Percentiles rank a stretch among this genome's conserved stretches.
Evolutionary conservation across 2,329 filamentous ascomycete genomes (phyloP).

Genomic region (Beauveria rudraprayagi): DNA sequence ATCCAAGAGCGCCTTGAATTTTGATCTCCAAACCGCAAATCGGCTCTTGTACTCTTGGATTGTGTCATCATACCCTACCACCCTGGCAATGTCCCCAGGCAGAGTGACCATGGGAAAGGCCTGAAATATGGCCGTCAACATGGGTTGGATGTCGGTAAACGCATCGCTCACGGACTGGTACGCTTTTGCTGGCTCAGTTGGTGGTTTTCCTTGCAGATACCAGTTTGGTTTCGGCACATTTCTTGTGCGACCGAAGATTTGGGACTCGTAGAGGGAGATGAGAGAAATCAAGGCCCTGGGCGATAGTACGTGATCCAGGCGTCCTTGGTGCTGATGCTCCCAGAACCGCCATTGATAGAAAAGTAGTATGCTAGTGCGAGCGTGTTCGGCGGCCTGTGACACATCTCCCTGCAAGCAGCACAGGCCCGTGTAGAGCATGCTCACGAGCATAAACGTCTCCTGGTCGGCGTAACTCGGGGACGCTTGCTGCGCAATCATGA

Average conservation of each 20-base stretch:
- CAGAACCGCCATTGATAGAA: slow-evolving; percentile 8
- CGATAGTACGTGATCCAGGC: neutral
- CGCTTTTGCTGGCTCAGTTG: neutral
- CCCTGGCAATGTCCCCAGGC: neutral
- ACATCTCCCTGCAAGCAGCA: slow-evolving; percentile 4
- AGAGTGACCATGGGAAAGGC: slow-evolving; percentile 5
- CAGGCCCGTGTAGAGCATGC: slow-evolving; percentile 5
- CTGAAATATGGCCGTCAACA: slow-evolving; percentile 2
- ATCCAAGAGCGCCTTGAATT: neutral
- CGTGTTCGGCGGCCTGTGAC: neutral
- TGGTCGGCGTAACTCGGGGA: slow-evolving; percentile 4
- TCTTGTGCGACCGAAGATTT: slow-evolving; percentile 1
- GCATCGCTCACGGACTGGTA: slow-evolving; percentile 5
- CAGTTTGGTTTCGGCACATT: slow-evolving; percentile 3
- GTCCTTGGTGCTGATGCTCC: slow-evolving; percentile 2
- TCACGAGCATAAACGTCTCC: slow-evolving; percentile 6
- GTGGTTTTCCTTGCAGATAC: neutral
- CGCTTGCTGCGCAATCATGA: neutral
- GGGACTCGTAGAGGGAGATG: slow-evolving; percentile 4
- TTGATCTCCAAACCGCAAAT: neutral
- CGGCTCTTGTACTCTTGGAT: neutral
- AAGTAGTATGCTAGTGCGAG: neutral
- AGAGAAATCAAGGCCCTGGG: neutral
- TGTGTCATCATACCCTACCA: neutral
- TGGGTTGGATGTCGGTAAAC: neutral